These are phyloP conservation scores for Phalaenopsis equestris DNA, from an alignment of 106 monocot species.

Conservation along the genomic window DNA sequence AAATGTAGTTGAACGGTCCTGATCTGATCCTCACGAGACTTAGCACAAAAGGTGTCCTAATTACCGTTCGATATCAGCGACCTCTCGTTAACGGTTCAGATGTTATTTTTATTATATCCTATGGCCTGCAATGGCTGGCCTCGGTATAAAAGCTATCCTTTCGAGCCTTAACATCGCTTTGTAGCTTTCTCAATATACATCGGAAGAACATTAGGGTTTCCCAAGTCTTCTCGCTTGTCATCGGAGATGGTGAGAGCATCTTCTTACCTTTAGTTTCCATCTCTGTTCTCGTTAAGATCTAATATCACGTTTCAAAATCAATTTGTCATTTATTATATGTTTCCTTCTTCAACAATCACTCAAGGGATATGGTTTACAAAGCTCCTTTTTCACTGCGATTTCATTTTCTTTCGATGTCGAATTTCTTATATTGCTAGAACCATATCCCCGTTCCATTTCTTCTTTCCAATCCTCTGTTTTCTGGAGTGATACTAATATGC, in stretches of 20 bases:
- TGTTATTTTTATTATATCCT: neutral
- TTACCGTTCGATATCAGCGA: neutral
- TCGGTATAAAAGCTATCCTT: neutral
- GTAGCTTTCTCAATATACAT: neutral
- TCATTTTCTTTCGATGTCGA: neutral
- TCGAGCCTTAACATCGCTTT: neutral
- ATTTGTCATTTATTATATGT: too few species aligned
- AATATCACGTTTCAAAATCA: too few species aligned
- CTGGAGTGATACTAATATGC: too few species aligned
- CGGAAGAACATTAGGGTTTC: neutral
- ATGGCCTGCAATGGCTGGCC: neutral
- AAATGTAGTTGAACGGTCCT: too few species aligned
- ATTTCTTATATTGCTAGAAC: neutral
- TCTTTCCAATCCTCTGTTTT: neutral
- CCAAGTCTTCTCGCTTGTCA: neutral
- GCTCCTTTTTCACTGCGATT: neutral
- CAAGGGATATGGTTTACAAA: too few species aligned
- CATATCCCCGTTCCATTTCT: neutral
- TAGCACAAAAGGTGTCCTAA: neutral
- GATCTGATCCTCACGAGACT: too few species aligned
- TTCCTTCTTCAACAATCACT: too few species aligned
- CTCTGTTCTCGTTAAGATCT: neutral
- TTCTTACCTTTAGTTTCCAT: neutral
- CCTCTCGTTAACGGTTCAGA: neutral
- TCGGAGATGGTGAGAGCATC: neutral